Base-by-base conservation (phyloP, 768 basidiomycete genomes). In the Mycena haematopus region DNA sequence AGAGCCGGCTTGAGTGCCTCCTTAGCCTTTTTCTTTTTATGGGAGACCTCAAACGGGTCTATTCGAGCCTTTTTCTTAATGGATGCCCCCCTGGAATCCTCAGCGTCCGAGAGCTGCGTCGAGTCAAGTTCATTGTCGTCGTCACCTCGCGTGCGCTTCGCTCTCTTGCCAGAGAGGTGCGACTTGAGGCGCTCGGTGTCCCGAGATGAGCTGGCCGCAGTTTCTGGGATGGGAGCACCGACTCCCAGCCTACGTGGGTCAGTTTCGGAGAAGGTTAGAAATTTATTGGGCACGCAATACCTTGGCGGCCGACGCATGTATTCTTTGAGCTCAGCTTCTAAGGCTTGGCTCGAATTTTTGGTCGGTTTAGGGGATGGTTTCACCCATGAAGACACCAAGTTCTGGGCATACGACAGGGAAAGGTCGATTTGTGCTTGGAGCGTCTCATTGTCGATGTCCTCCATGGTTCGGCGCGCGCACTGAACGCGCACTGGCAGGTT, bases 361-460 rank as follows among this genome's bases (percentile, higher is more conserved):
- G 78, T 71, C 46, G 79, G 71, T 57, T 76, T 78, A n/a, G 72
- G 68, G 40, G 79, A 75, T 33, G 88, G 83, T 67, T 86, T 85
- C 67, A 93, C 79, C 92, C 92, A 93, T 57, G 92, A 90, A 22
- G 89, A 81, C 46, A 91, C 85, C 68, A 93, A 80, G 71, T 85
- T 80, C 65, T 92, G 84, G 1, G 88, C 86, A 74, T 87, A 85
- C 6, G 91, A 87, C 85, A 93, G 86, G 22, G 91, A 86, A 69
- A 91, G 77, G 74, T 93, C 89, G 55, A 93, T 86, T 75, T 90
- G 90, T n/a, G 91, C 91, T 73, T 93, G 92, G 42, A 93, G 78
- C 35, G 83, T 78, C 69, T 91, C 89, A 52, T 79, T 67, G 71
- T 92, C 88, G 47, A 91, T 79, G 42, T 88, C 84, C 66, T 87